Percentiles rank a stretch among this genome's conserved stretches.
These are phyloP conservation scores for Toxoplasma gondii DNA, from an alignment of 169 alveolate genomes.

Conservation along the genomic window DNA sequence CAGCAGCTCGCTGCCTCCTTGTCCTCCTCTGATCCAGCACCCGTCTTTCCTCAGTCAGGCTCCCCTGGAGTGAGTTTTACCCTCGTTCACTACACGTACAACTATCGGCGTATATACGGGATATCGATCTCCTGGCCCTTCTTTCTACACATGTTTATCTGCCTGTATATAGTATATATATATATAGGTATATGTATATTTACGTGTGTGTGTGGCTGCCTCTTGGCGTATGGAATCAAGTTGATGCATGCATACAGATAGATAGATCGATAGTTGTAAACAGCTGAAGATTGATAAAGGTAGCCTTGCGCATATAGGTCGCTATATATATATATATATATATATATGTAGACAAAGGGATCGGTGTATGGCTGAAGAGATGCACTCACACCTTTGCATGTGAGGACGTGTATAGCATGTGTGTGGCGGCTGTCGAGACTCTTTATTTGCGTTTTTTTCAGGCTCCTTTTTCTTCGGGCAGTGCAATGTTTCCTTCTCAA, in stretches of 20 bases:
- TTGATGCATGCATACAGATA: not conserved
- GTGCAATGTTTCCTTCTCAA: not conserved
- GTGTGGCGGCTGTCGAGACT: not conserved
- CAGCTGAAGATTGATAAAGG: no score
- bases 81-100: no score
- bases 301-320: not conserved
- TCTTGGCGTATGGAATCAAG: not conserved
- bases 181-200: not conserved
- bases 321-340: not conserved
- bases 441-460: not conserved
- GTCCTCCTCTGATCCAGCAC: not conserved
- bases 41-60: not conserved
- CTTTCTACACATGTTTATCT: no score
- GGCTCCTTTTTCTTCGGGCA: not conserved
- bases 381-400: not conserved
- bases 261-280: not conserved
- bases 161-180: no score
- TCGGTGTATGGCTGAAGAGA: not conserved
- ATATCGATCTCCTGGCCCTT: no score
- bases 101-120: no score
- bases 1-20: constrained; percentile 9
- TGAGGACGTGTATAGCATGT: not conserved
- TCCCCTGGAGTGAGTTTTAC: not conserved
- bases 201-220: not conserved
- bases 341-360: not conserved